phyloP scores from a whole-genome alignment of 345 rosid species.

The Populus nigra region DNA sequence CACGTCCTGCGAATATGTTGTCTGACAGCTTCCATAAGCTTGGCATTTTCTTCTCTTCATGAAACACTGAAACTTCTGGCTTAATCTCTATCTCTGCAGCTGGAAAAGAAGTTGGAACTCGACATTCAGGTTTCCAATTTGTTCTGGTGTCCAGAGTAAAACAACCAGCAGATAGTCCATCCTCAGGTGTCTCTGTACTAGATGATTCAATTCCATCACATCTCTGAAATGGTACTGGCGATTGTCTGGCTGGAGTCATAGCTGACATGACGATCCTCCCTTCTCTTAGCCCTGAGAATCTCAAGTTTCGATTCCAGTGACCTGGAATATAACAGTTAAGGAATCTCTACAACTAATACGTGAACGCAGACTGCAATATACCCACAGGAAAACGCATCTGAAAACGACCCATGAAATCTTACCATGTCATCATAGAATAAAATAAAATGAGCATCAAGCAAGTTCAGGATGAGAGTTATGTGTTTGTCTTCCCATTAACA shows the following conservation, averaged over 20 bases:
- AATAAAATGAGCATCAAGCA: neutral
- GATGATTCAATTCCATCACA: constrained; percentile 56
- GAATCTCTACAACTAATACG: neutral
- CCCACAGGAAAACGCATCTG: neutral
- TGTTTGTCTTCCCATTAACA: neutral
- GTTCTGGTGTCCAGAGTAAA: constrained; percentile 59
- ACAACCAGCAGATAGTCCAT: constrained; percentile 73
- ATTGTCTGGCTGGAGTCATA: constrained; percentile 65
- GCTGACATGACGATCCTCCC: constrained; percentile 33
- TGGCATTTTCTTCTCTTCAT: constrained; percentile 31
- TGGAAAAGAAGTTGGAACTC: constrained; percentile 26
- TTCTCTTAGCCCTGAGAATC: constrained; percentile 57
- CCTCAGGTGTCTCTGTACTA: constrained; percentile 58
- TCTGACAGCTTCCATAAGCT: constrained; percentile 35
- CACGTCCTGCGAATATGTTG: constrained; percentile 40
- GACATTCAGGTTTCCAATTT: constrained; percentile 54
- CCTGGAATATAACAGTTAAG: constrained; percentile 35
- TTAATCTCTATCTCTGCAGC: constrained; percentile 40
- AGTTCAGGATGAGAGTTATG: neutral
- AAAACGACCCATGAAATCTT: neutral
- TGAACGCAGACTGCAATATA: neutral
- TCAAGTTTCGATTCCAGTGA: constrained; percentile 75
- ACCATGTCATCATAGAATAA: neutral
- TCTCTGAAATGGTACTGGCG: constrained; percentile 48
- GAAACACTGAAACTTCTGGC: constrained; percentile 30